phyloP scores from a whole-genome alignment of 768 basidiomycete species.

The Calocybe cyanea region DNA sequence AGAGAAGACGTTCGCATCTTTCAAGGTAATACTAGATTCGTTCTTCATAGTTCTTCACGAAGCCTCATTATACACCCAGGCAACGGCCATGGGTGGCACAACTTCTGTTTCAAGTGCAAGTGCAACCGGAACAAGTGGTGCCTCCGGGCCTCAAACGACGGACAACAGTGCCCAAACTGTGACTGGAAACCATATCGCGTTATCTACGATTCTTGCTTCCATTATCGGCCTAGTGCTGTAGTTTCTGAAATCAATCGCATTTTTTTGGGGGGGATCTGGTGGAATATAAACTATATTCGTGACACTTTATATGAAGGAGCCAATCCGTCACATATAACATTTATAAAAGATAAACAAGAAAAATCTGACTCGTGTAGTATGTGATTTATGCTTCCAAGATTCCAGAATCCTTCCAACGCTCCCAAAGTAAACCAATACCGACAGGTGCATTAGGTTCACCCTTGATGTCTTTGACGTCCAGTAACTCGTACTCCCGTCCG shows the following conservation, averaged over 20 bases:
- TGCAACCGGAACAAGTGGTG: slow-evolving; percentile 7
- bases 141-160: slow-evolving; percentile 8
- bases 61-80: slow-evolving; percentile 16
- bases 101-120: slow-evolving; percentile 3
- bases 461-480: slow-evolving; percentile 86
- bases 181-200: slow-evolving; percentile 12
- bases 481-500: slow-evolving; percentile 86
- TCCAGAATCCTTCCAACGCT: slow-evolving; percentile 88
- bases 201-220: slow-evolving; percentile 16
- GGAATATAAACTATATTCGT: slow-evolving; percentile 1
- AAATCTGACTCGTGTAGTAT: background rate
- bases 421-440: slow-evolving; percentile 78
- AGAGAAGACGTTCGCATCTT: slow-evolving; percentile 34
- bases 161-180: slow-evolving; percentile 9
- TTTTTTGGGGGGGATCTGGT: slow-evolving; percentile 2
- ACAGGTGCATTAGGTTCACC: slow-evolving; percentile 58
- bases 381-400: slow-evolving; percentile 32
- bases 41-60: slow-evolving; percentile 26
- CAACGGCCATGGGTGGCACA: slow-evolving; percentile 22
- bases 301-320: too few species aligned
- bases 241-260: background rate
- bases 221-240: slow-evolving; percentile 20
- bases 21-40: slow-evolving; percentile 6
- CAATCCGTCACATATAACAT: background rate
- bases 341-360: background rate